A percentile compares a stretch with the other conserved stretches of the same genome.
Conservation (phyloP, 2,329 filamentous ascomycete genomes). For the Septoria petroselini region DNA sequence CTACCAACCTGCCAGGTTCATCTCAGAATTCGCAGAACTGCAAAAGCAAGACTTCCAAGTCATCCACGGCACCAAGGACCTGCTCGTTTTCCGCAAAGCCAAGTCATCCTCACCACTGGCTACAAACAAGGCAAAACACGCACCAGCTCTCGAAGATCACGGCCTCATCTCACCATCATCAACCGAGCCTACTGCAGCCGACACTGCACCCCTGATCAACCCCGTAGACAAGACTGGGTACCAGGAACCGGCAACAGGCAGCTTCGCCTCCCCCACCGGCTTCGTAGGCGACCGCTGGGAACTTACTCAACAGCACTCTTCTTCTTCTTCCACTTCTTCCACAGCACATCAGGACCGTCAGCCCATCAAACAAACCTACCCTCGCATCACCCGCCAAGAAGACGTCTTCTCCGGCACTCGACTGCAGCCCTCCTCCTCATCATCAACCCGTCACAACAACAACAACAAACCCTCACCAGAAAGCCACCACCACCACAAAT, state of each 20-base stretch:
- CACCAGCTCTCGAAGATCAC: conserved; percentile 28
- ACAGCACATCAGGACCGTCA: no score
- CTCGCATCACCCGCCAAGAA: conserved; percentile 48
- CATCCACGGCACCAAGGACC: conserved; percentile 59
- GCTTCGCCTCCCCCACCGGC: conserved; percentile 63
- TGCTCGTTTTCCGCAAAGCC: conserved; percentile 65
- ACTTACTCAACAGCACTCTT: conserved; percentile 36
- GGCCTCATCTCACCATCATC: conserved; percentile 22
- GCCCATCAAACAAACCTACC: conserved; percentile 45
- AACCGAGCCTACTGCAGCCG: conserved; percentile 11
- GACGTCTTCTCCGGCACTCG: conserved; percentile 48
- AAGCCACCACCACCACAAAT: no score
- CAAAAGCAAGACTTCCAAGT: conserved; percentile 64
- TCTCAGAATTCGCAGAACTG: conserved; percentile 60
- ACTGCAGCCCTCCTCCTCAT: conserved; percentile 33
- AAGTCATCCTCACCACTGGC: conserved; percentile 33
- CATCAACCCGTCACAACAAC: conserved; percentile 12
- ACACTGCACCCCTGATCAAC: conserved; percentile 44
- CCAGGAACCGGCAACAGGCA: conserved; percentile 46
- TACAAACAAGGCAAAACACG: neutral
- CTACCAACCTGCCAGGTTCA: conserved; percentile 62
- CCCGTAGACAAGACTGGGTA: conserved; percentile 52
- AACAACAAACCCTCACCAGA: conserved; percentile 37
- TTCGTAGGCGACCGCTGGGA: conserved; percentile 48
- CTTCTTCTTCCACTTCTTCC: no score